Conservation (phyloP, 1,284 basidiomycete genomes). For the Trichosporon ovoides region DNA sequence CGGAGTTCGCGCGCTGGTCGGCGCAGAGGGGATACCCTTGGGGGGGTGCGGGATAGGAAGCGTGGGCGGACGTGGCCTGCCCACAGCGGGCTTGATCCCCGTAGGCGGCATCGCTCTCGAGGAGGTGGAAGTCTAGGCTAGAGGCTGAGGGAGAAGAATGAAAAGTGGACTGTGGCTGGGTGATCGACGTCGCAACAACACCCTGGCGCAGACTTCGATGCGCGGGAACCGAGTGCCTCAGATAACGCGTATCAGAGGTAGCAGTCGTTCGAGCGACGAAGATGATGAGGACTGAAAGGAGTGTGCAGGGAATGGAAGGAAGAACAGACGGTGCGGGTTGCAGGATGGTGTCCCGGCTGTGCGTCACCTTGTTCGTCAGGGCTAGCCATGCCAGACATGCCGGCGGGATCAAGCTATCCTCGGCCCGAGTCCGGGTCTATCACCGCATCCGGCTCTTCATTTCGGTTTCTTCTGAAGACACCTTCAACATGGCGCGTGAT, state of each 20-base stretch:
- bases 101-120: not conserved
- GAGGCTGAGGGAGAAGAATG: not conserved
- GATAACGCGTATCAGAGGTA: not conserved
- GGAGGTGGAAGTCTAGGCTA: not conserved
- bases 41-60: slow-evolving; percentile 8
- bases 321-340: not conserved
- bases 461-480: no score
- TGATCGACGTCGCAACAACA: not conserved
- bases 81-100: not conserved
- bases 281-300: not conserved
- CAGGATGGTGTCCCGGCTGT: not conserved
- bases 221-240: not conserved
- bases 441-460: not conserved
- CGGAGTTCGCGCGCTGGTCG: slow-evolving; percentile 8
- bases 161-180: not conserved
- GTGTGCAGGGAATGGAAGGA: not conserved
- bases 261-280: not conserved
- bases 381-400: not conserved
- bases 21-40: not conserved
- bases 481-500: not conserved
- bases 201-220: not conserved
- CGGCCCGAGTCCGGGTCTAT: not conserved
- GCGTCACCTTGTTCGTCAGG: not conserved
- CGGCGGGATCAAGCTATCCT: not conserved
- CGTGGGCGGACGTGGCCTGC: slow-evolving; percentile 12